Evolutionary conservation across 768 basidiomycete species (phyloP).

Genomic region (Tulasnella sp.): DNA sequence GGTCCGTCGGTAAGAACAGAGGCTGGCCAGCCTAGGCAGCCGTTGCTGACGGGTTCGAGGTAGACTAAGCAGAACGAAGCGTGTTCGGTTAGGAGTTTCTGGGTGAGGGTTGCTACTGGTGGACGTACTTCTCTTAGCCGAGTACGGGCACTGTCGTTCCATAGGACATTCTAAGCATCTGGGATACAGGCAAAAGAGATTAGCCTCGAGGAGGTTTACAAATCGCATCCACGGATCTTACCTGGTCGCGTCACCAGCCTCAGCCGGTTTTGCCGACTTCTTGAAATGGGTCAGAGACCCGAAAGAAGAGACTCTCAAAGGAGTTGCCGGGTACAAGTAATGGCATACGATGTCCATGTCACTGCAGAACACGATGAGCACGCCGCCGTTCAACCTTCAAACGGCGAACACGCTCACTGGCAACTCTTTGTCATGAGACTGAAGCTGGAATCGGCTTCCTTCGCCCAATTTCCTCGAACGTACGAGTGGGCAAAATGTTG

Average conservation of each 20-base stretch:
- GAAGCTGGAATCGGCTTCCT: constrained; percentile 71
- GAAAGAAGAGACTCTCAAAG: constrained; percentile 78
- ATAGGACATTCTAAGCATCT: constrained; percentile 77
- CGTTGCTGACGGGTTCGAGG: constrained; percentile 67
- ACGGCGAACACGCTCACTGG: constrained; percentile 59
- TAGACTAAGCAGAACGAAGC: constrained; percentile 64
- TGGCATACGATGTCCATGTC: constrained; percentile 84
- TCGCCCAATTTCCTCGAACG: constrained; percentile 81
- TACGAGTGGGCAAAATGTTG: constrained; percentile 90
- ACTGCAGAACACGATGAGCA: constrained; percentile 47
- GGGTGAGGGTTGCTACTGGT: not conserved
- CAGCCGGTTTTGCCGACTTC: constrained; percentile 67
- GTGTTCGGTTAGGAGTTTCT: not conserved
- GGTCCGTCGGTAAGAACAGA: constrained; percentile 72
- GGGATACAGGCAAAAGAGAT: not conserved
- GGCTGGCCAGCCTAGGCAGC: constrained; percentile 66
- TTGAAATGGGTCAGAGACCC: constrained; percentile 85
- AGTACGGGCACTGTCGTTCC: constrained; percentile 78
- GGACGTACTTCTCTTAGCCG: constrained; percentile 76
- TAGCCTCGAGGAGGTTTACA: not conserved
- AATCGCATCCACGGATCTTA: not conserved
- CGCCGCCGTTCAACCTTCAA: not conserved
- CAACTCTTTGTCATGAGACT: constrained; percentile 88
- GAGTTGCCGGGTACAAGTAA: constrained; percentile 69
- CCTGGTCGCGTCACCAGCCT: constrained; percentile 63